A percentile compares a stretch with the other conserved stretches of the same genome.
Evolutionary conservation across 2,329 filamentous ascomycete genomes (phyloP).

Genomic region (Colletotrichum chlorophyti): DNA sequence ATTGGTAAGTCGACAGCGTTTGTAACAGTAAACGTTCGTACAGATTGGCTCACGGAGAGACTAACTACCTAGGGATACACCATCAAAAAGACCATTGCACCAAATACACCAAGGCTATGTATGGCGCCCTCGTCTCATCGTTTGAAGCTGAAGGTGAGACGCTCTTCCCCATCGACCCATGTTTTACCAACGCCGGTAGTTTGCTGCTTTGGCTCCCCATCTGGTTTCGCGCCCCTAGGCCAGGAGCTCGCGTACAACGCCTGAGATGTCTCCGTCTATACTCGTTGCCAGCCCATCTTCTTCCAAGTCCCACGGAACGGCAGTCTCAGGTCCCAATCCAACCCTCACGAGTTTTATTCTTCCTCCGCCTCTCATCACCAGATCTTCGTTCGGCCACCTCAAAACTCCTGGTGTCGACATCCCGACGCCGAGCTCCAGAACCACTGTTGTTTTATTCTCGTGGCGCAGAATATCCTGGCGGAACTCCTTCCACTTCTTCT

Average conservation of each 20-base stretch:
- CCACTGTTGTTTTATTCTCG: conserved; percentile 14
- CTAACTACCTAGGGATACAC: too few relatives aligned
- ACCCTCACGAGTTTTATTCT: conserved; percentile 29
- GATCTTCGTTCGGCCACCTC: conserved; percentile 31
- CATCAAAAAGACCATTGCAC: too few relatives aligned
- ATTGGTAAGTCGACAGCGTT: too few relatives aligned
- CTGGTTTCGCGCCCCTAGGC: not conserved
- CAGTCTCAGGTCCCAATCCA: conserved; percentile 28
- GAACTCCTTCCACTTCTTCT: conserved; percentile 27
- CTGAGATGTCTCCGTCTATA: conserved; percentile 29
- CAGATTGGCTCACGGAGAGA: too few relatives aligned
- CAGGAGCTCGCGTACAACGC: conserved; percentile 5
- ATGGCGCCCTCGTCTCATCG: conserved; percentile 20
- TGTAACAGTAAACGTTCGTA: too few relatives aligned
- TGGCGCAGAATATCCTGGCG: not conserved
- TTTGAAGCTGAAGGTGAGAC: conserved; percentile 26
- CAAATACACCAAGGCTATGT: too few relatives aligned
- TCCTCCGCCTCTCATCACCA: conserved; percentile 16
- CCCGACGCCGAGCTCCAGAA: conserved; percentile 31
- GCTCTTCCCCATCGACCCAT: conserved; percentile 10
- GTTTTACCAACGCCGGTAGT: not conserved
- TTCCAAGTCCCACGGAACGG: conserved; percentile 26
- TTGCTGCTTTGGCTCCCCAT: not conserved
- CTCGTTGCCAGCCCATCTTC: conserved; percentile 25
- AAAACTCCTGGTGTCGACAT: conserved; percentile 31